A percentile compares a stretch with the other conserved stretches of the same genome.
These are phyloP conservation scores for Psilocybe sp. DNA, from an alignment of 768 basidiomycete species.

Conservation along the genomic window DNA sequence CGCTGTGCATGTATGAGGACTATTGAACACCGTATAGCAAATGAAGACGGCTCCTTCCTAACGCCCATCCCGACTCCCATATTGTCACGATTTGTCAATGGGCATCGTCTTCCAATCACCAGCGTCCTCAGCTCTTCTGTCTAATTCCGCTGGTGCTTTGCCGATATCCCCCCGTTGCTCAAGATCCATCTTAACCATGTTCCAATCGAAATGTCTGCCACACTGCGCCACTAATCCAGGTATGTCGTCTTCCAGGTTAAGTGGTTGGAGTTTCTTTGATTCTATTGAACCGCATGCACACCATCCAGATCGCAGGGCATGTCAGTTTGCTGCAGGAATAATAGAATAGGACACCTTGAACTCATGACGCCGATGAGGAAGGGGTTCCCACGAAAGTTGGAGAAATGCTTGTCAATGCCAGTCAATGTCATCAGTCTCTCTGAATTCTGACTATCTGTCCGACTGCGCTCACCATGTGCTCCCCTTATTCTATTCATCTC, in stretches of 20 bases:
- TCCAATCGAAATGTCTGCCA: conserved; percentile 44
- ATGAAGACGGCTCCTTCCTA: too few species aligned
- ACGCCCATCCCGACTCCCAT: neutral
- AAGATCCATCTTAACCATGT: conserved; percentile 42
- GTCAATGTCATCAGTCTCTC: too few species aligned
- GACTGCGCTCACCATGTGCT: neutral
- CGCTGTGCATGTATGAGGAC: too few species aligned
- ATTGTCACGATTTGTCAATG: neutral
- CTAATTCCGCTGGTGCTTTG: conserved; percentile 42
- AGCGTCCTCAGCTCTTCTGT: conserved; percentile 38
- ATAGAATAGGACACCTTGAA: too few species aligned
- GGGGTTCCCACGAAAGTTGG: too few species aligned
- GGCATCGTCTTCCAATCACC: conserved; percentile 36
- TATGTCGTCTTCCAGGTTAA: conserved; percentile 51
- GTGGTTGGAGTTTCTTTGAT: conserved; percentile 31
- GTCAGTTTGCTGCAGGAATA: conserved; percentile 2
- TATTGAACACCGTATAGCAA: too few species aligned
- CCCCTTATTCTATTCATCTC: conserved; percentile 13
- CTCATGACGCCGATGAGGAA: too few species aligned
- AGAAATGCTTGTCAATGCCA: too few species aligned
- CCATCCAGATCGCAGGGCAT: conserved; percentile 87
- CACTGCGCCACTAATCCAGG: conserved; percentile 47
- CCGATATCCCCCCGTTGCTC: conserved; percentile 44
- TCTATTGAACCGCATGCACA: conserved; percentile 77
- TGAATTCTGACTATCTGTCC: too few species aligned